A percentile compares a stretch with the other conserved stretches of the same genome.
phyloP scores from a whole-genome alignment of 495 filamentous ascomycete genomes.

The Podospora pseudoanserina region DNA sequence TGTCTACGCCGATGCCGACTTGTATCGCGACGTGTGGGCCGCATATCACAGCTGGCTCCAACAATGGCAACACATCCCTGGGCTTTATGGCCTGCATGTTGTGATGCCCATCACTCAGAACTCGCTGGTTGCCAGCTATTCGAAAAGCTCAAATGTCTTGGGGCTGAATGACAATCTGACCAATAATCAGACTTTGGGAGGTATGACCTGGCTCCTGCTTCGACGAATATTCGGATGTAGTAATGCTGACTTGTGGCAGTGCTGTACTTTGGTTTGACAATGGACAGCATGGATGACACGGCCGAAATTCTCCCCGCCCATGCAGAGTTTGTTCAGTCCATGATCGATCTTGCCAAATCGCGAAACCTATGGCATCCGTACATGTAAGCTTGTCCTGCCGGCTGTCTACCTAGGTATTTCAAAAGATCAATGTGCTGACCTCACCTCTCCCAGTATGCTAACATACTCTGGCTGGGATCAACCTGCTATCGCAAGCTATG shows the following conservation, averaged over 20 bases:
- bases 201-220: neutral
- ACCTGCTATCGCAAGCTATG: neutral
- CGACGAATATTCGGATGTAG: neutral
- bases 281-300: neutral
- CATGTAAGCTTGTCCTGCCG: neutral
- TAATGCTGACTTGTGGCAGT: neutral
- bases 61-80: neutral
- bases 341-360: conserved; percentile 1
- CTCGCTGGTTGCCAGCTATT: neutral
- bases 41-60: neutral
- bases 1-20: neutral
- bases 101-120: neutral
- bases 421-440: too few relatives aligned
- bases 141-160: neutral
- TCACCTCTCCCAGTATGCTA: neutral
- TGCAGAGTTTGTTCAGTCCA: neutral
- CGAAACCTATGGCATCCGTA: neutral
- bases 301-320: neutral
- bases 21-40: neutral
- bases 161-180: neutral
- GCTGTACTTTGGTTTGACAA: neutral
- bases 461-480: neutral
- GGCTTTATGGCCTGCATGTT: neutral
- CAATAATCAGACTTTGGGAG: neutral
- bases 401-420: neutral